Evolutionary conservation across 371 early-diverging fungal genomes (phyloP), one percentile per base, ranked within the genome.

Genomic region (Syncephalastrum sp.): DNA sequence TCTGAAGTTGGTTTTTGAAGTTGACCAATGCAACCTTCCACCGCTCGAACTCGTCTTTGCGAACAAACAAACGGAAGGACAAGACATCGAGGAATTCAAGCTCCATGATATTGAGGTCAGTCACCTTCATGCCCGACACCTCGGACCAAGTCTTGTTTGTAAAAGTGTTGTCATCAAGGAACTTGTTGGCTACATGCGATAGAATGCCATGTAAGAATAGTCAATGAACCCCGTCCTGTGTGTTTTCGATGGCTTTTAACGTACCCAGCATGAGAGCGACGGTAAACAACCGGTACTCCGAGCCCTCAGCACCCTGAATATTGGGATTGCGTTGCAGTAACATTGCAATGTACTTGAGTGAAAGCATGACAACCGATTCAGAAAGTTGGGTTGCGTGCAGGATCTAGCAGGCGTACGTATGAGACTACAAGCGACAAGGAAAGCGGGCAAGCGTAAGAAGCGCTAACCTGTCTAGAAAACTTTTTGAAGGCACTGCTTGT

Each of bases 271-370:
- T 89, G 19, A 91, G 65, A 8, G 92, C 88, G 10, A 91, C 90
- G 1, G 88, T 88, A 58, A 91, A 89, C 44, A 91, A 60, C 47
- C 89, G 78, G 60, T 86, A 91, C 65, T 91, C 92, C 23, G 90
- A 88, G 27, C 90, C 91, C 43, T 72, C 84, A 2, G 82, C 84
- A 53, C 84, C 84, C 64, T 84, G 83, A 27, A 84, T 84, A 44
- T 65, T 69, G 0, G 87, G 87, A 54, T 82, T 82, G 25, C 77
- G 78, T 56, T 82, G 81, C 29, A 83, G 60, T 15, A 86, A 65
- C 72, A 82, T 82, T 45, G 82, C 81, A 57, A 84, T 86, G 46
- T 84, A 86, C 62, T 84, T 79, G 43, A 86, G 48, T 3, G 87
- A 75, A 6, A 86, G 62, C 16, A 83, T 60, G 21, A 86, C 79